phyloP scores from a whole-genome alignment of 306 rosid species.

The Purshia tridentata region DNA sequence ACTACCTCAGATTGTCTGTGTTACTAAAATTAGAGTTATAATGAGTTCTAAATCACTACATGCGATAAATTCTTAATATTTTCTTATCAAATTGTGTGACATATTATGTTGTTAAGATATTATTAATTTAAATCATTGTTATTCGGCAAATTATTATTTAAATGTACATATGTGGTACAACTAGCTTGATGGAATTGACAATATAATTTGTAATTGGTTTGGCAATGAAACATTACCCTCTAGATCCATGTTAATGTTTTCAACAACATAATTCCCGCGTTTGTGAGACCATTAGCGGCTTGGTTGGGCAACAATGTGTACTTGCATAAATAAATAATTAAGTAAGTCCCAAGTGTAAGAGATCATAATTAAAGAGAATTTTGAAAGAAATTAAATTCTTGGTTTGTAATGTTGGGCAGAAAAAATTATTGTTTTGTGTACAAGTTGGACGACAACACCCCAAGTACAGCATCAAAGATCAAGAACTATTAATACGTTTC shows the following conservation, averaged over 20 bases:
- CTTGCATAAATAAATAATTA: neutral
- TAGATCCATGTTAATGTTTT: neutral
- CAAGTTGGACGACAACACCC: slow-evolving; percentile 20
- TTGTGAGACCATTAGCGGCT: slow-evolving; percentile 9
- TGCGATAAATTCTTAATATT: too few species aligned
- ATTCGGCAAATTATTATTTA: too few species aligned
- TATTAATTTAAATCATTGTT: too few species aligned
- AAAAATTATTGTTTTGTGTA: neutral
- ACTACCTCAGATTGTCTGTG: too few species aligned
- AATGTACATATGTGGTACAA: too few species aligned
- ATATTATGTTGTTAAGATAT: too few species aligned
- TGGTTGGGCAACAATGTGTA: neutral
- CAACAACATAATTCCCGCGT: slow-evolving; percentile 12
- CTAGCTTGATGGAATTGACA: too few species aligned
- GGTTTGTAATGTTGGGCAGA: neutral
- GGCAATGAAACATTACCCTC: neutral
- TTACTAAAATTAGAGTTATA: too few species aligned
- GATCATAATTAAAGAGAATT: neutral
- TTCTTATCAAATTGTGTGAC: too few species aligned
- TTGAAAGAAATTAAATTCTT: slow-evolving; percentile 20
- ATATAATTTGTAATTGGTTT: too few species aligned
- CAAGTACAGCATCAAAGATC: neutral
- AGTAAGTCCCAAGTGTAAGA: neutral
- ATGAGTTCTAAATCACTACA: too few species aligned
- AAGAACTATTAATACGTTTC: neutral